A percentile compares a stretch with the other conserved stretches of the same genome.
These are phyloP conservation scores for Fusarium guadeloupense DNA, from an alignment of 2,329 filamentous ascomycete genomes.

Conservation along the genomic window DNA sequence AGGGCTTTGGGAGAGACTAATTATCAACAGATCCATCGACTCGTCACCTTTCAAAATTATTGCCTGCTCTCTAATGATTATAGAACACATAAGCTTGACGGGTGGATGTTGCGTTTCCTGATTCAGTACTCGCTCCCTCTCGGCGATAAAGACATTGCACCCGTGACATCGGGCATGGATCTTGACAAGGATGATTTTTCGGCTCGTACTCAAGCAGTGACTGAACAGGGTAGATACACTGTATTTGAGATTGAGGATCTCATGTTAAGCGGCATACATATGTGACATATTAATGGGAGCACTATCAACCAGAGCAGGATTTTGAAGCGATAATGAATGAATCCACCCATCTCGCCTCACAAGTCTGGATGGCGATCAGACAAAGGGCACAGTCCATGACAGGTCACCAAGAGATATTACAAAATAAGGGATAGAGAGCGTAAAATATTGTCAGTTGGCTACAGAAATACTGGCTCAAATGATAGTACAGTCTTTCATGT, in stretches of 20 bases:
- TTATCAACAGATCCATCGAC: slow-evolving; percentile 15
- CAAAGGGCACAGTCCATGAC: too few relatives aligned
- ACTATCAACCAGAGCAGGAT: too few relatives aligned
- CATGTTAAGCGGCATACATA: too few relatives aligned
- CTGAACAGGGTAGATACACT: background rate
- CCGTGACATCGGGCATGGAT: background rate
- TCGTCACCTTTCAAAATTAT: slow-evolving; percentile 29
- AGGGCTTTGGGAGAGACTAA: background rate
- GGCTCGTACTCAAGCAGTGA: background rate
- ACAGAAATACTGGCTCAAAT: too few relatives aligned
- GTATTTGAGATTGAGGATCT: background rate
- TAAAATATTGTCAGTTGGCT: too few relatives aligned
- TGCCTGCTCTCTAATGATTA: slow-evolving; percentile 21
- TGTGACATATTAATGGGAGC: too few relatives aligned
- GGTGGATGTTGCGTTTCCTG: slow-evolving; percentile 34
- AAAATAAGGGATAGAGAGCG: too few relatives aligned
- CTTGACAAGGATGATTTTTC: background rate
- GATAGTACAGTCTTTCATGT: too few relatives aligned
- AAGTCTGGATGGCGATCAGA: too few relatives aligned
- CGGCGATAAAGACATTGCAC: background rate
- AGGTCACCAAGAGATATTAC: too few relatives aligned
- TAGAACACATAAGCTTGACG: slow-evolving; percentile 24
- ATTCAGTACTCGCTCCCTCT: slow-evolving; percentile 27
- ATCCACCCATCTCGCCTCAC: too few relatives aligned
- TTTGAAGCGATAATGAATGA: too few relatives aligned